Evolutionary conservation across 768 basidiomycete species (phyloP).

Genomic region (Trametes meyenii): DNA sequence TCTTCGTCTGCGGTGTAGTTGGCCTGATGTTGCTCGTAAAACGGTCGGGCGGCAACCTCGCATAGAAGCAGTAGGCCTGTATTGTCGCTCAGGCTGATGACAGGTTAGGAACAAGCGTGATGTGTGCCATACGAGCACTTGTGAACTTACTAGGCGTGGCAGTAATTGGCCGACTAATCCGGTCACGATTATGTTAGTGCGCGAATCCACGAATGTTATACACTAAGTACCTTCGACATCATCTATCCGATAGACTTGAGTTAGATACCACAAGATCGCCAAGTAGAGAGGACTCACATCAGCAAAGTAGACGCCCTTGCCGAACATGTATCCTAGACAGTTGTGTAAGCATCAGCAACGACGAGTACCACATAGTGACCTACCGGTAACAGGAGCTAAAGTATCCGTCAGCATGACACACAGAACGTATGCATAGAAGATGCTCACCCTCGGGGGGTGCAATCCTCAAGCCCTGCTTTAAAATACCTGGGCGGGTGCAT

Average conservation of each 20-base stretch:
- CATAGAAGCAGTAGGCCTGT: conserved; percentile 62
- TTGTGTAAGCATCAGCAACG: neutral
- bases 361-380: neutral
- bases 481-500: conserved; percentile 44
- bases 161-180: conserved; percentile 56
- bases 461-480: conserved; percentile 64
- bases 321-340: conserved; percentile 56
- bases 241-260: conserved; percentile 41
- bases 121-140: neutral
- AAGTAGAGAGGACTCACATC: conserved; percentile 43
- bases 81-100: conserved; percentile 49
- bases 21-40: conserved; percentile 49
- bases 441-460: conserved; percentile 61
- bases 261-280: neutral
- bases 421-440: neutral
- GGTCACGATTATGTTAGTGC: neutral
- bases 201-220: neutral
- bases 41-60: conserved; percentile 60
- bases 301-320: conserved; percentile 68
- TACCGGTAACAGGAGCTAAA: conserved; percentile 52
- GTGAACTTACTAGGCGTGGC: conserved; percentile 47
- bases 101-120: neutral
- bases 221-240: conserved; percentile 57
- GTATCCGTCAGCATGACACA: neutral
- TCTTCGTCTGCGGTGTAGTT: conserved; percentile 53